phyloP scores from a whole-genome alignment of 345 rosid species.

The Odontarrhena argentea region DNA sequence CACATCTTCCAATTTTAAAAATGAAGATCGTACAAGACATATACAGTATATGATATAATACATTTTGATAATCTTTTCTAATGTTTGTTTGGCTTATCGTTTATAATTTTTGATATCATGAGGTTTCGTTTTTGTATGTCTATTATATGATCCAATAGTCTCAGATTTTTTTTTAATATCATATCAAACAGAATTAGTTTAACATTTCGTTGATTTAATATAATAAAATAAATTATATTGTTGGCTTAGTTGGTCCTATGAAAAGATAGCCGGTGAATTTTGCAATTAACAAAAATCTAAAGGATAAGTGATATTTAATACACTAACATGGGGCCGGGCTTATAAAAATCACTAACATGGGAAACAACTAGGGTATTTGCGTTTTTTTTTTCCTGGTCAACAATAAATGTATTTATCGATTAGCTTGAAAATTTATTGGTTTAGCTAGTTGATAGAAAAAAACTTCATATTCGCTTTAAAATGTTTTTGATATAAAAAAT shows the following conservation, averaged over 20 bases:
- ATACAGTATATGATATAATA: too few relatives aligned
- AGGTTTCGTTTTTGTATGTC: too few relatives aligned
- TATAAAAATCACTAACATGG: slow-evolving; percentile 33
- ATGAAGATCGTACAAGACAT: too few relatives aligned
- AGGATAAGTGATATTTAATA: slow-evolving; percentile 40
- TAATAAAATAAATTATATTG: slow-evolving; percentile 8
- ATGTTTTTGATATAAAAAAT: too few relatives aligned
- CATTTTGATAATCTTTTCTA: too few relatives aligned
- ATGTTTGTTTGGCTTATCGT: too few relatives aligned
- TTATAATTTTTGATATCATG: too few relatives aligned
- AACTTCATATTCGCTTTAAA: too few relatives aligned
- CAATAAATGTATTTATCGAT: slow-evolving; percentile 17
- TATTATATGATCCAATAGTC: too few relatives aligned
- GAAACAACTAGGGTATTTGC: slow-evolving; percentile 38
- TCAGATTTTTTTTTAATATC: too few relatives aligned
- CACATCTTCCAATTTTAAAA: not conserved
- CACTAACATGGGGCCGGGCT: slow-evolving; percentile 36
- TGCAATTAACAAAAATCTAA: slow-evolving; percentile 15
- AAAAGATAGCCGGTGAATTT: slow-evolving; percentile 38
- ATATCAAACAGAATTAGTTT: not conserved
- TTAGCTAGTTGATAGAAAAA: too few relatives aligned
- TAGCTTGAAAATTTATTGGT: not conserved
- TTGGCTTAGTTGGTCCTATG: slow-evolving; percentile 20
- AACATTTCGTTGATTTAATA: not conserved
- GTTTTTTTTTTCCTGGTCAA: slow-evolving; percentile 21